Evolutionary conservation across 2,329 filamentous ascomycete genomes (phyloP).

Genomic region (Fulvia fulva): DNA sequence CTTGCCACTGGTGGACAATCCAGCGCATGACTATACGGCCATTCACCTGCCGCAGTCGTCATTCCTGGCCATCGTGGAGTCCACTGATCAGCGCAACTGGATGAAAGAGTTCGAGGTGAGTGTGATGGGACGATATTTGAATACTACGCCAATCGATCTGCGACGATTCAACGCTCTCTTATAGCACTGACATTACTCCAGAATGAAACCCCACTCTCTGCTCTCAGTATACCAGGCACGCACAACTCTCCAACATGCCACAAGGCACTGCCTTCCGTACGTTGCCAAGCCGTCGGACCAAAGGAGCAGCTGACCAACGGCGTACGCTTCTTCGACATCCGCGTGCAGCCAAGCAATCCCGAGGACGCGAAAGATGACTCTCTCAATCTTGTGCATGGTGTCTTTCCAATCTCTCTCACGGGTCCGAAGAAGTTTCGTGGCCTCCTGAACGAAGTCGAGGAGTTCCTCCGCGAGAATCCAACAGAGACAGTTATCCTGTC

Average conservation of each 20-base stretch:
- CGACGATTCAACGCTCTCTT: no score
- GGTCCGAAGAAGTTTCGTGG: slow-evolving; percentile 74
- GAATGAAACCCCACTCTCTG: slow-evolving; percentile 68
- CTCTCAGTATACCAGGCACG: slow-evolving; percentile 87
- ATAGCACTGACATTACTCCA: slow-evolving; percentile 27
- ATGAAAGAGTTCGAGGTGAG: slow-evolving; percentile 62
- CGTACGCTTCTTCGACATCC: slow-evolving; percentile 89
- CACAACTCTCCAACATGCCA: slow-evolving; percentile 90
- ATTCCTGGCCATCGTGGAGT: slow-evolving; percentile 63
- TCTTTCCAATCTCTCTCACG: slow-evolving; percentile 81
- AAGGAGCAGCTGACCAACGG: slow-evolving; percentile 80
- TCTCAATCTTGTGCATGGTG: slow-evolving; percentile 81
- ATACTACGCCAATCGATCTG: not conserved
- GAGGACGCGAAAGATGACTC: slow-evolving; percentile 55
- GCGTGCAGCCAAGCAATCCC: slow-evolving; percentile 64
- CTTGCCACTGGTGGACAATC: slow-evolving; percentile 37
- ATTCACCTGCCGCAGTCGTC: slow-evolving; percentile 38
- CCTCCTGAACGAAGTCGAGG: slow-evolving; percentile 62
- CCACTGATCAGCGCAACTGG: slow-evolving; percentile 67
- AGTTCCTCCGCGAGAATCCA: slow-evolving; percentile 73
- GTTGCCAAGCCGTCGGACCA: slow-evolving; percentile 80
- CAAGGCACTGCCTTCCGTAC: slow-evolving; percentile 81
- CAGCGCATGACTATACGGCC: slow-evolving; percentile 39
- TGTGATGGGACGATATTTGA: not conserved
- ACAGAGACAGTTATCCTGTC: slow-evolving; percentile 81